A percentile compares a stretch with the other conserved stretches of the same genome.
These are phyloP conservation scores for Nymphaea thermarum DNA, from an alignment of 164 flowering plant species.

Conservation along the genomic window DNA sequence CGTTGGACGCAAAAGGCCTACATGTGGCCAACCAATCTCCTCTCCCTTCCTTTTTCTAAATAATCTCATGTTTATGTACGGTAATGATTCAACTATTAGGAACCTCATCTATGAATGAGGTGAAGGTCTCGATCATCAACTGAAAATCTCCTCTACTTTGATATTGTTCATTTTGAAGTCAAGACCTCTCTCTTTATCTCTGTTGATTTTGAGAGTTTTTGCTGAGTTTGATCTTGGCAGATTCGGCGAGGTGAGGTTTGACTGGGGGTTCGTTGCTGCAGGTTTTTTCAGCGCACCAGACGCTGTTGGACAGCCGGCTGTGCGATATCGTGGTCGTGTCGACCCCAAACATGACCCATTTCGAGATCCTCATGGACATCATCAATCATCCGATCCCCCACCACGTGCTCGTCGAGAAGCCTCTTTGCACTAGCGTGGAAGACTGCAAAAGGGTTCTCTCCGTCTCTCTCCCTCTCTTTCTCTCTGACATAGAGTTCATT, in stretches of 20 bases:
- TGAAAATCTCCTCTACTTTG: no score
- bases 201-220: background rate
- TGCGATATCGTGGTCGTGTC: constrained; percentile 88
- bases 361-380: constrained; percentile 79
- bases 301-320: constrained; percentile 66
- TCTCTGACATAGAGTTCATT: no score
- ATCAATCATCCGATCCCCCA: constrained; percentile 74
- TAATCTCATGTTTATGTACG: no score
- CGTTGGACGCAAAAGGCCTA: no score
- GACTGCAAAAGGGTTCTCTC: constrained; percentile 67
- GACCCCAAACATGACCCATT: constrained; percentile 92
- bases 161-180: no score
- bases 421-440: constrained; percentile 78
- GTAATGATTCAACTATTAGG: no score
- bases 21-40: background rate
- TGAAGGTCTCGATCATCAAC: no score
- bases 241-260: no score
- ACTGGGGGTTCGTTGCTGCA: constrained; percentile 4
- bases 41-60: background rate
- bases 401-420: constrained; percentile 94
- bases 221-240: background rate
- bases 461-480: background rate
- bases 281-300: constrained; percentile 70
- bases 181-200: background rate
- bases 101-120: no score